Base-by-base conservation (phyloP, 1,284 basidiomycete genomes). In the Trametes polyzona region DNA sequence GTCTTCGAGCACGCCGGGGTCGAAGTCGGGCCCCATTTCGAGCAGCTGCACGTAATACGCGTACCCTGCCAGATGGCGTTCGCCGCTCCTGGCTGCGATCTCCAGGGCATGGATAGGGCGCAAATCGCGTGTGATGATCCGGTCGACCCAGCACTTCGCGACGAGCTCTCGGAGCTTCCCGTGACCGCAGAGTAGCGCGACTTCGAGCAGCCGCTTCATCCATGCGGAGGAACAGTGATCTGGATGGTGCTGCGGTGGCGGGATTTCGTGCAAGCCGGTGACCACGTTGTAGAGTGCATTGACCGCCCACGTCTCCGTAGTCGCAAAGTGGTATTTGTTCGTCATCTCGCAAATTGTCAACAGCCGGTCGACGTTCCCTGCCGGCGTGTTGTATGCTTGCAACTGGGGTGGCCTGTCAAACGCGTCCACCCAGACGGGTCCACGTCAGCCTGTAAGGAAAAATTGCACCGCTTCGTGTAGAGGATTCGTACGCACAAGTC, bases 401-500 rank as follows among this genome's bases (percentile, higher is more conserved):
- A 72, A 58, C 50, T 73, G 67, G 19, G 63, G 60, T 9, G 72
- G 70, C 32, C 72, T 73, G 53, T 30, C 35, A 11, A 43, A 30
- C 14, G 33, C 4, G 39, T 35, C 17, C 14, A 27, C 14, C 23
- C 12, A 24, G 33, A 46, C 24, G 23, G 12, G 33, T 29, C 33
- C 40, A 57, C 50, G 51, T 59, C 57, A 62, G 55, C 42, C 19
- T 36, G 27, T 30, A 21, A 48, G 21, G 4, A 11, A 24, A 24
- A 23, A 4, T 21, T 14, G 14, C 21, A 2, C 2, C 11, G n/a
- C n/a, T 11, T 35, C 11, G 42, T 19, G 29, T 17, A 39, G 12
- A 10, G 17, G 19, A 29, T 4, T 14, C 4, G 21, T 27, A 76
- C 81, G 70, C 69, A 82, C 81, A 81, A 57, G 16, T 78, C 78